Base-by-base conservation (phyloP, 805 yeast species). In the Teunomyces gatunensis region DNA sequence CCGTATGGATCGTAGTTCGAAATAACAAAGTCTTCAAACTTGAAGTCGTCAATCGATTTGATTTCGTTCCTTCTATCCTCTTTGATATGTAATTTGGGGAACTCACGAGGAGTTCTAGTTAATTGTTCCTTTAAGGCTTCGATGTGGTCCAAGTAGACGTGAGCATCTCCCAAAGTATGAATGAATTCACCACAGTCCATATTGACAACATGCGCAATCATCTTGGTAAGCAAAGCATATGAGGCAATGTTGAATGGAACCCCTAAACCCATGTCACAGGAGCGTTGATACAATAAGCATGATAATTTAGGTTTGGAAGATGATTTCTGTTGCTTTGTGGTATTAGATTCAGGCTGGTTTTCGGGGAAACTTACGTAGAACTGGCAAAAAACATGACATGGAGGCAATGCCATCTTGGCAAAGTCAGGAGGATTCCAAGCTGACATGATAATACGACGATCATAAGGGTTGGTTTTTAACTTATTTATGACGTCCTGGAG, bases 211-310 rank as follows among this genome's bases (percentile, higher is more conserved):
- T 88, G 89, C 2, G 99, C 99, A 53, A 94, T 86, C 97, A 94
- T 92, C 57, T 80, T 85, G 1, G 97, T 91, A 51, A 94, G 75
- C 46, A 94, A 73, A 0, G 99, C 96, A 63, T 94, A 94, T 0
- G 97, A 89, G 0, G 99, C 99, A 60, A 94, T 94, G 64, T 94
- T 94, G 68, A 94, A 94, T 0, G 99, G 99, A 18, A 94, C 98
- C 11, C 99, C 99, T n/a, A 94, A 78, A 0, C 99, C 99, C 97
- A 94, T 91, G 63, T 94, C 99, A 68, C 98, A 92, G n/a, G 96
- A 87, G 59, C 99, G 81, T 71, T 94, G 99, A 68, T 94, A 94
- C 73, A 94, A 73, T 49, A 86, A 79, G 65, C 99, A 94, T 10
- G 94, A 87, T 47, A 94, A 77, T 58, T 77, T 82, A 18, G 95